Evolutionary conservation across 495 filamentous ascomycete species (phyloP).

Genomic region (Cercophora scortea): DNA sequence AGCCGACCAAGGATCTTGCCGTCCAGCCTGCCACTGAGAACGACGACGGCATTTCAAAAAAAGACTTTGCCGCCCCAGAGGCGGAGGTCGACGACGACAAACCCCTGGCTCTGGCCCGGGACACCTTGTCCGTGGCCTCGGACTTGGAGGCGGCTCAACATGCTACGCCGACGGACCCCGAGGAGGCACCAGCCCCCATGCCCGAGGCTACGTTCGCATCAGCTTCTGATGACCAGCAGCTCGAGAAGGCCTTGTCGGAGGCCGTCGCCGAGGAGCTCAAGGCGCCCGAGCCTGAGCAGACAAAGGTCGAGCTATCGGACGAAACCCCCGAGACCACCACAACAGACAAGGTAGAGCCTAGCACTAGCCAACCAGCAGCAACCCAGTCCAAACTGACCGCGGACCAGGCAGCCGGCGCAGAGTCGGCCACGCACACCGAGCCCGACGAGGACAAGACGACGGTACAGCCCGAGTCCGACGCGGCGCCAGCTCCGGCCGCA

Average conservation of each 20-base stretch:
- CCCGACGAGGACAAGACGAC: not conserved
- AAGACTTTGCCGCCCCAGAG: too few relatives aligned
- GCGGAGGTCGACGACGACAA: too few relatives aligned
- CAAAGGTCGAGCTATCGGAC: not conserved
- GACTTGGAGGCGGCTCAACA: too few relatives aligned
- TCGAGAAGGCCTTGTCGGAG: too few relatives aligned
- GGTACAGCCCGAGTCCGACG: not conserved
- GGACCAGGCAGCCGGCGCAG: not conserved
- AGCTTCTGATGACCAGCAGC: too few relatives aligned
- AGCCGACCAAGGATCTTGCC: not conserved
- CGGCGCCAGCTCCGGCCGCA: conserved; percentile 9
- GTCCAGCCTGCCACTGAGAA: not conserved
- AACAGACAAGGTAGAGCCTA: conserved; percentile 3
- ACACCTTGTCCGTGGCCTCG: too few relatives aligned
- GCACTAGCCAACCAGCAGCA: not conserved
- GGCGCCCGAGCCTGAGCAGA: not conserved
- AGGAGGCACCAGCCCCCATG: too few relatives aligned
- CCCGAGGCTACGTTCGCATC: too few relatives aligned
- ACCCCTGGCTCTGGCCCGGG: too few relatives aligned
- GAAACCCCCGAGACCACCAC: not conserved
- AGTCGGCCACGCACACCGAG: not conserved
- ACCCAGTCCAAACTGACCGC: not conserved
- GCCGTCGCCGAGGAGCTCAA: not conserved
- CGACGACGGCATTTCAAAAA: too few relatives aligned
- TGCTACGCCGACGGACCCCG: too few relatives aligned